Conservation (phyloP, 225 moss, liverwort and hornwort species). For the Antitrichia curtipendula region DNA sequence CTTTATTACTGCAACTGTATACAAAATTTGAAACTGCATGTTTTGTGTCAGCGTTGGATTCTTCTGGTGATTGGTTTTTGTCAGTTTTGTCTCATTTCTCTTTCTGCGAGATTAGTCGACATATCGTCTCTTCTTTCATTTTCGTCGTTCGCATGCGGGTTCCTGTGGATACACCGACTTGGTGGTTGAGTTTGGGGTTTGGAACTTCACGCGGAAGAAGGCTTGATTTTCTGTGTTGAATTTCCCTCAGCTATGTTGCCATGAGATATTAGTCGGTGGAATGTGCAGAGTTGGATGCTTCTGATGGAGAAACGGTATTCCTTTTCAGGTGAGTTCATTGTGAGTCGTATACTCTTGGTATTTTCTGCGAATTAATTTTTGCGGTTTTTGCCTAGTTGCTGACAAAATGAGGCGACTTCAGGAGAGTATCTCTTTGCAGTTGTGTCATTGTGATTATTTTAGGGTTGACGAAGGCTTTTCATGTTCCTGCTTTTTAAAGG, state of each 20-base stretch:
- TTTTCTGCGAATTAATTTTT: neutral
- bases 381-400: neutral
- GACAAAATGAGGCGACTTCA: neutral
- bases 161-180: neutral
- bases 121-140: neutral
- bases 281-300: neutral
- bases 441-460: neutral
- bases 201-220: neutral
- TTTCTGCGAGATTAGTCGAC: neutral
- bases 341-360: neutral
- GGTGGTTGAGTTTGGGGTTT: neutral
- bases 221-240: neutral
- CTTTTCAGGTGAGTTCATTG: neutral
- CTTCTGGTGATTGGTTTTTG: neutral
- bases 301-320: neutral
- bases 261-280: neutral
- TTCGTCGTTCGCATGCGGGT: neutral
- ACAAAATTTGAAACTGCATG: neutral
- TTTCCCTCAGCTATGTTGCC: neutral
- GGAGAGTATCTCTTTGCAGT: neutral
- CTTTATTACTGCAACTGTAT: constrained; percentile 3
- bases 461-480: neutral
- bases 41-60: neutral
- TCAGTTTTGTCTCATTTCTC: neutral
- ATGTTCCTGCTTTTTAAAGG: neutral